A percentile compares a stretch with the other conserved stretches of the same genome.
phyloP scores from a whole-genome alignment of 2,329 filamentous ascomycete genomes.

The Colletotrichum sp. region DNA sequence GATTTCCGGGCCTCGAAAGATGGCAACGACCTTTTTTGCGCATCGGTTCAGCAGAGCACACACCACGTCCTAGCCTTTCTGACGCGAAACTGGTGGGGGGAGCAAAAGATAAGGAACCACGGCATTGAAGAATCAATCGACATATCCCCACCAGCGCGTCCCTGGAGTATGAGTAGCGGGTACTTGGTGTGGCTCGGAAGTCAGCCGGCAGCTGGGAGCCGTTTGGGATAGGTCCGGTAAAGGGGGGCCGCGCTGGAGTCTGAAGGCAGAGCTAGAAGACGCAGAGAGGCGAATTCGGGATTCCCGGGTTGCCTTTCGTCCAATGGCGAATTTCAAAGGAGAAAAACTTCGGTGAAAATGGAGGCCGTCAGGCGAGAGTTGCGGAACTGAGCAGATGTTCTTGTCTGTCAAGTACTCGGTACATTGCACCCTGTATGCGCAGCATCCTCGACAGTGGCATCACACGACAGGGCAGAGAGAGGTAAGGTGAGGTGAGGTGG shows the following conservation, averaged over 20 bases:
- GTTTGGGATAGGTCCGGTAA: constrained; percentile 8
- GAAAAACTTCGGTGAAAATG: not conserved
- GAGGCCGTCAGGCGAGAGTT: constrained; percentile 1
- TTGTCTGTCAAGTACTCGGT: not conserved
- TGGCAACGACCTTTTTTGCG: not conserved
- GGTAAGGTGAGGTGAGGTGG: not conserved
- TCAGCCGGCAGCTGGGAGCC: constrained; percentile 7
- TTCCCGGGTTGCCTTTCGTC: not conserved
- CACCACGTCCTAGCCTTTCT: not conserved
- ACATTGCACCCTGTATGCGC: not conserved
- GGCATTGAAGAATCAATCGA: constrained; percentile 5
- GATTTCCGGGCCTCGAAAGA: not conserved
- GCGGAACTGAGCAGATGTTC: not conserved
- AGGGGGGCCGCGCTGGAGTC: constrained; percentile 9
- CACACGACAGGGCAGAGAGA: not conserved
- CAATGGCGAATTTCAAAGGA: not conserved
- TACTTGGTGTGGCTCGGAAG: constrained; percentile 15
- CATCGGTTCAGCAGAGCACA: constrained; percentile 8
- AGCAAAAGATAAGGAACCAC: constrained; percentile 11
- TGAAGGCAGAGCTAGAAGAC: constrained; percentile 8
- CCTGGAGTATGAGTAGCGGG: not conserved
- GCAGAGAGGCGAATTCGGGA: constrained; percentile 7
- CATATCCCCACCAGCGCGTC: constrained; percentile 8
- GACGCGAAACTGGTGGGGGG: constrained; percentile 18
- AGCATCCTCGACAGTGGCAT: not conserved